Percentiles rank a stretch among this genome's conserved stretches.
phyloP scores from a whole-genome alignment of 441 rosid species.

The Euphorbia schlechtendalii region DNA sequence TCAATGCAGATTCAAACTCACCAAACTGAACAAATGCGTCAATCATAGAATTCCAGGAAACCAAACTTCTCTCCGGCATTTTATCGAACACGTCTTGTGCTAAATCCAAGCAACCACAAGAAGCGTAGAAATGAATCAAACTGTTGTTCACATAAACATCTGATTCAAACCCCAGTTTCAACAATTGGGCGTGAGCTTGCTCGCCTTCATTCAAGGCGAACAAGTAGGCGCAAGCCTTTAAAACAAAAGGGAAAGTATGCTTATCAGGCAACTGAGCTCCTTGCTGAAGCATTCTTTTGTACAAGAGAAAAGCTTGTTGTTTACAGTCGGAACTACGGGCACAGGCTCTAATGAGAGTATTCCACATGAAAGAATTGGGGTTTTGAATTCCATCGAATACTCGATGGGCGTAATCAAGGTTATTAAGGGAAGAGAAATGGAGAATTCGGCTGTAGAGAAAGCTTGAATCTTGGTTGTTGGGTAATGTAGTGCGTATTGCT shows the following conservation, averaged over 20 bases:
- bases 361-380: constrained; percentile 61
- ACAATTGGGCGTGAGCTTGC: constrained; percentile 50
- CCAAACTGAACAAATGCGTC: constrained; percentile 57
- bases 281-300: constrained; percentile 39
- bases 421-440: constrained; percentile 43
- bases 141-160: constrained; percentile 52
- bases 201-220: constrained; percentile 36
- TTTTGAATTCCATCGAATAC: constrained; percentile 35
- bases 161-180: constrained; percentile 41
- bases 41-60: constrained; percentile 71
- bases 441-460: constrained; percentile 63
- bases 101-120: constrained; percentile 43
- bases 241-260: constrained; percentile 63
- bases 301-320: constrained; percentile 40
- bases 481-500: constrained; percentile 49
- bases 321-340: constrained; percentile 37
- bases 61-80: constrained; percentile 47
- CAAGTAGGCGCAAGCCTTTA: constrained; percentile 51
- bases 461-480: constrained; percentile 40
- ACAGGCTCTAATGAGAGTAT: constrained; percentile 60
- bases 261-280: constrained; percentile 49
- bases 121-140: constrained; percentile 46
- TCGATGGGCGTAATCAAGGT: constrained; percentile 43
- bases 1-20: constrained; percentile 48
- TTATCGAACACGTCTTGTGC: constrained; percentile 58